Evolutionary conservation across 2,329 filamentous ascomycete species (phyloP).

Genomic region (Phialophora tarda): DNA sequence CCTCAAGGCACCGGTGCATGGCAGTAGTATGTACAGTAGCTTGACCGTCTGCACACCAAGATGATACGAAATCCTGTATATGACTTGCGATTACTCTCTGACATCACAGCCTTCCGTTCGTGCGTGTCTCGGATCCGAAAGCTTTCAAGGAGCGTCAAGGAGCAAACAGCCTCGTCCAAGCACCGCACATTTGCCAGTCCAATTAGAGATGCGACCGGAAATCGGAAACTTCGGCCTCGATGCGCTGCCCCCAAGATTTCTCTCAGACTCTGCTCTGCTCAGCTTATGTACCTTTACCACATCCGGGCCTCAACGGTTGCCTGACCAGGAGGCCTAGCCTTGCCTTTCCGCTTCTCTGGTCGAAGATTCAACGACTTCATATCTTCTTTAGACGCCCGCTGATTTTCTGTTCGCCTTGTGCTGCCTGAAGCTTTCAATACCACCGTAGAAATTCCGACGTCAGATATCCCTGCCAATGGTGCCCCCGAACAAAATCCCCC

Average conservation of each 20-base stretch:
- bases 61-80: not conserved
- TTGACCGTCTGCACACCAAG: not conserved
- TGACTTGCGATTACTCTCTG: not conserved
- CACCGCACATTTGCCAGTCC: not conserved
- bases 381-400: not conserved
- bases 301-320: not conserved
- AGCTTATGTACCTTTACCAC: not conserved
- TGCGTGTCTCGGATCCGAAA: not conserved
- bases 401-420: not conserved
- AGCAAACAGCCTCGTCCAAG: not conserved
- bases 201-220: not conserved
- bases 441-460: not conserved
- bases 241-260: not conserved
- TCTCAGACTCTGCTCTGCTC: not conserved
- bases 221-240: not conserved
- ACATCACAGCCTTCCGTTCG: not conserved
- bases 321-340: not conserved
- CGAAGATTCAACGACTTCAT: not conserved
- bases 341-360: not conserved
- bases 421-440: not conserved
- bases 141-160: not conserved
- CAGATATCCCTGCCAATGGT: not conserved
- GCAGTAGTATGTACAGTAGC: not conserved
- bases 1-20: not conserved
- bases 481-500: conserved; percentile 10